Evolutionary conservation across 495 filamentous ascomycete species (phyloP), one percentile per base, ranked within the genome.

Genomic region (Elaphomyces granulatus): DNA sequence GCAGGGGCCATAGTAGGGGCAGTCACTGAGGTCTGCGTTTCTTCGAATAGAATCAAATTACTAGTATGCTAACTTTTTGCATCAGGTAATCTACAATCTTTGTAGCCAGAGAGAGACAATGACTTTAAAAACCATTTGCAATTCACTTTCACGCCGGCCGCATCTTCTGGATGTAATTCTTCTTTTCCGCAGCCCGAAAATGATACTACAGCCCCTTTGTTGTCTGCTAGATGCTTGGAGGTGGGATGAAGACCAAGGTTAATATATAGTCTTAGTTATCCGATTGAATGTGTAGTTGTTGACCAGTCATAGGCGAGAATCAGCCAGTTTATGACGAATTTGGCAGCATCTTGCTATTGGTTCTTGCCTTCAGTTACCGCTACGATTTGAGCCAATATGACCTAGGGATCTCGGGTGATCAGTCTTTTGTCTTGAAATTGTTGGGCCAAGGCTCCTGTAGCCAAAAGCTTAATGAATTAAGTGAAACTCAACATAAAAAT

Each of bases 261-360:
- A 8, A 40, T 41, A 8, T 17, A 28, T 34, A 30, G 30, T 32
- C 10, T 34, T 28, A 36, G 12, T 14, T 32, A 9, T 20, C 9
- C 21, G 23, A 6, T 6, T 14, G 14, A 18, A 19, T 8, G 14
- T 18, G 1, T 26, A 6, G 8, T 15, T 4, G 18, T 19, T 45
- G n/a, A 30, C 21, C 8, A 12, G 3, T 26, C 15, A 7, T 30
- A 66, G 78, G 79, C 26, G 90, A 98, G 53, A 90, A 90, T 48
- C 87, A 95, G 52, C 90, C 88, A 0, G 81, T 94, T 1, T 96
- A 96, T 50, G 88, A 96, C 46, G 92, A 98, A 44, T 98, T 96
- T 43, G 85, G 87, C 0, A 81, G 83, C 32, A 80, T 95, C 12
- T 63, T 96, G 4, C 70, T 96, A 2, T 64, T 98, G 1, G 70